Base-by-base conservation (phyloP, 2,329 filamentous ascomycete genomes). In the Colletotrichum tropicale region DNA sequence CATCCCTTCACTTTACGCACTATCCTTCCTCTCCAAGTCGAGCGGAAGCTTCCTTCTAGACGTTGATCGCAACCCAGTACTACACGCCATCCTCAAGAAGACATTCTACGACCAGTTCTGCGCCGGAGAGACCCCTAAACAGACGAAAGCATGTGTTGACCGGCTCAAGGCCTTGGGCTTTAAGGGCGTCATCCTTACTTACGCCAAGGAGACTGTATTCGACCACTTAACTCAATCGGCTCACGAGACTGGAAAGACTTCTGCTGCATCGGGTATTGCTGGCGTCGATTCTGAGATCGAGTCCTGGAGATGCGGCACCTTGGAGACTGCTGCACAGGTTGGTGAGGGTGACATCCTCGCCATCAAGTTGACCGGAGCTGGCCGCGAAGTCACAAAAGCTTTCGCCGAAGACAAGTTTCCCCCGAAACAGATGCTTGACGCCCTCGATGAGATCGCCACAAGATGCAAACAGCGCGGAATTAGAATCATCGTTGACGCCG, bases 81-180 rank as follows among this genome's bases (percentile, higher is more conserved):
- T 91, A 15, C 83, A 85, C 30, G 81, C 82, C 13, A 71, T 91
- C 4, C 82, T 92, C 8, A 88, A 88, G 79, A 84, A 86, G 74
- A 90, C 89, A 0, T 89, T 88, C 6, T 88, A 83, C 79, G 88
- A 89, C 48, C 90, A 92, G 70, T 92, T 91, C 81, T 92, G 90
- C 77, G 87, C 88, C 0, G 90, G 90, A 1, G 87, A 88, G 79
- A 88, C 85, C 30, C 82, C 83, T 15, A 80, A 82, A 0, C 87
- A 91, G 81, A 87, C 90, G 0, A 82, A 83, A n/a, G 80, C 80
- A 21, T 87, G 84, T 1, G 85, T 86, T 70, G 82, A 82, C 12
- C 81, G 85, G n/a, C 78, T 90, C 30, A 85, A 87, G 64, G 80
- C 84, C 9, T 83, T 91, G 65, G 90, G 90, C 0, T 91, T 90